Conservation (phyloP, 371 early-diverging fungal genomes). For the Rhizopus sp. region DNA sequence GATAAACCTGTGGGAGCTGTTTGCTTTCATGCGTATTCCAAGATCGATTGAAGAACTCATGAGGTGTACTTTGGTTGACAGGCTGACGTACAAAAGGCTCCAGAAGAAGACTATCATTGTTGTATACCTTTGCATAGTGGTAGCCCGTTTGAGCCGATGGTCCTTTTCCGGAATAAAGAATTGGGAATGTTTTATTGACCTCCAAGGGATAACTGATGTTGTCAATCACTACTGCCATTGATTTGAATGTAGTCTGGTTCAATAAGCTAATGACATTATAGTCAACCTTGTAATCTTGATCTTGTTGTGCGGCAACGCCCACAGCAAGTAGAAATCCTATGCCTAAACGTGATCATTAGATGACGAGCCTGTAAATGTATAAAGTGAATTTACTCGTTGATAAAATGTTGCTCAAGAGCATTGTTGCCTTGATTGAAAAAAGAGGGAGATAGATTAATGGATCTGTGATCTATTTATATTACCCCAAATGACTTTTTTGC, state of each 20-base stretch:
- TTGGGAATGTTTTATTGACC: not conserved
- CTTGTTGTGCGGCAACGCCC: not conserved
- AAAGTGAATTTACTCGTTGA: too few species aligned
- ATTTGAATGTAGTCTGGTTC: slow-evolving; percentile 7
- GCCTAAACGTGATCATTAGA: not conserved
- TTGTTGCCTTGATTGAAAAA: too few species aligned
- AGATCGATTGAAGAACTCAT: slow-evolving; percentile 24
- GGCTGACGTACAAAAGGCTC: slow-evolving; percentile 18
- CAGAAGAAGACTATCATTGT: not conserved
- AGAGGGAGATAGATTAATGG: too few species aligned
- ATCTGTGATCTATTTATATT: too few species aligned
- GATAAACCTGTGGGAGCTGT: slow-evolving; percentile 9
- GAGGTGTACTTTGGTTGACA: slow-evolving; percentile 6
- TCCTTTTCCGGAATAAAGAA: slow-evolving; percentile 20
- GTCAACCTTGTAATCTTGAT: not conserved
- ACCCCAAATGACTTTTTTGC: too few species aligned
- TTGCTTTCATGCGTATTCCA: slow-evolving; percentile 16
- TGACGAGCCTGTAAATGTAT: not conserved
- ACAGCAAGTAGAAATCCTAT: not conserved
- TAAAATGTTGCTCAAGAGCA: too few species aligned
- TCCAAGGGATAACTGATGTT: slow-evolving; percentile 6
- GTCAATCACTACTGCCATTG: slow-evolving; percentile 18
- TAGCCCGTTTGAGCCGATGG: slow-evolving; percentile 19
- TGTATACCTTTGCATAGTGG: slow-evolving; percentile 16
- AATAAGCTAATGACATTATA: slow-evolving; percentile 24